Evolutionary conservation across 768 basidiomycete genomes (phyloP), one percentile per base, ranked within the genome.

Genomic region (Boletellus sp.): DNA sequence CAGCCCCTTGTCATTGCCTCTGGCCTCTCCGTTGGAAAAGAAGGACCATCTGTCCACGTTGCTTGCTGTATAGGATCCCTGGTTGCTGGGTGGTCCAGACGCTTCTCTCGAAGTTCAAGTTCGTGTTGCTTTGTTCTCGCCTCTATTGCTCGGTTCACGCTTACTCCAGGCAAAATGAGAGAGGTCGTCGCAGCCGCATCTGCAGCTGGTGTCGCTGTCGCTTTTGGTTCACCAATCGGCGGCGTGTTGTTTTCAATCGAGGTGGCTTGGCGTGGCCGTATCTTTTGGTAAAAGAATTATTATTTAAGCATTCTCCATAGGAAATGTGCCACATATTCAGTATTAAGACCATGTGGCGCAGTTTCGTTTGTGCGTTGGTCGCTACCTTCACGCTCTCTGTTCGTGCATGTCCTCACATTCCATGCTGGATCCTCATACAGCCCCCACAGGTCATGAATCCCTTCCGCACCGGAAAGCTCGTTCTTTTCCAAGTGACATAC

Each of bases 251-350:
- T 99, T 64, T 95, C 95, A 15, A 94, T 99, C 55, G 96, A 99
- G 78, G 92, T 90, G 55, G 39, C 37, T 53, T 22, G n/a, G 40
- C 20, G 34, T 47, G 33, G 42, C 17, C 6, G 4, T 24, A 34
- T 42, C n/a, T 17, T 16, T 26, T 26, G 24, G 24, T 26, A 3
- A 31, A 13, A 37, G 5, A 10, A 52, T 22, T 36, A 31, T 46
- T 28, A 58, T 47, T n/a, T 39, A 23, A 34, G 31, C 20, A 8
- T 33, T 24, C n/a, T 9, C 23, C 12, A 19, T 60, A 94, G 91
- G 96, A 99, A 82, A 99, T 99, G 96, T 95, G 91, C 68, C 89
- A 93, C 66, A 87, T 83, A 34, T 98, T 97, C 68, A 95, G 89
- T 50, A 94, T 94, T 70, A 87, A 92, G 69, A 98, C 95, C 5